A percentile compares a stretch with the other conserved stretches of the same genome.
These are phyloP conservation scores for Penicillium sp. DNA, from an alignment of 2,329 filamentous ascomycete genomes.

Conservation along the genomic window DNA sequence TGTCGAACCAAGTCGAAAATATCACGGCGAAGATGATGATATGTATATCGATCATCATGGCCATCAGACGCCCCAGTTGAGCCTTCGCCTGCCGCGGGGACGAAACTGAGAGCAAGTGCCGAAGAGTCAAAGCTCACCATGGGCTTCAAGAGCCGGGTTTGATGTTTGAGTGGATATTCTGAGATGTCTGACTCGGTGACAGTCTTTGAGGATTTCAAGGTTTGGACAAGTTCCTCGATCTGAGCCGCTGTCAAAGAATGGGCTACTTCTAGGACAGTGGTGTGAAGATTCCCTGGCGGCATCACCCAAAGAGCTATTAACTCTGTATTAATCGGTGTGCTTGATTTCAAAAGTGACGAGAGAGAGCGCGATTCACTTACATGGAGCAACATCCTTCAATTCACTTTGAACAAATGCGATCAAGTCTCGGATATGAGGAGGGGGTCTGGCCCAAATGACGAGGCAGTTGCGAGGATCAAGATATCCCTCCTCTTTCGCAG, in stretches of 20 bases:
- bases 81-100: constrained; percentile 74
- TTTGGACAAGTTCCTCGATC: constrained; percentile 67
- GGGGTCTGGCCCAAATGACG: constrained; percentile 84
- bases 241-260: constrained; percentile 75
- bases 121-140: constrained; percentile 82
- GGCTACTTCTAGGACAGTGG: constrained; percentile 82
- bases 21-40: constrained; percentile 86
- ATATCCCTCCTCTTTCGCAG: constrained; percentile 70
- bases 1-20: constrained; percentile 67
- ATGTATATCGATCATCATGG: constrained; percentile 72
- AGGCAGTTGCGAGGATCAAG: constrained; percentile 78
- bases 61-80: constrained; percentile 40
- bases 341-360: not conserved
- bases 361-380: constrained; percentile 57
- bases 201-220: constrained; percentile 48
- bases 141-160: constrained; percentile 78
- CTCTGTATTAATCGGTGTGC: not conserved
- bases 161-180: constrained; percentile 68
- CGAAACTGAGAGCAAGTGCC: constrained; percentile 82
- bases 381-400: constrained; percentile 68
- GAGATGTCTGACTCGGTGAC: constrained; percentile 55
- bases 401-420: constrained; percentile 70
- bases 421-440: constrained; percentile 69
- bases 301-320: constrained; percentile 79
- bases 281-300: constrained; percentile 77